Evolutionary conservation across 768 basidiomycete genomes (phyloP).

Genomic region (Dioszegia aurantiaca): DNA sequence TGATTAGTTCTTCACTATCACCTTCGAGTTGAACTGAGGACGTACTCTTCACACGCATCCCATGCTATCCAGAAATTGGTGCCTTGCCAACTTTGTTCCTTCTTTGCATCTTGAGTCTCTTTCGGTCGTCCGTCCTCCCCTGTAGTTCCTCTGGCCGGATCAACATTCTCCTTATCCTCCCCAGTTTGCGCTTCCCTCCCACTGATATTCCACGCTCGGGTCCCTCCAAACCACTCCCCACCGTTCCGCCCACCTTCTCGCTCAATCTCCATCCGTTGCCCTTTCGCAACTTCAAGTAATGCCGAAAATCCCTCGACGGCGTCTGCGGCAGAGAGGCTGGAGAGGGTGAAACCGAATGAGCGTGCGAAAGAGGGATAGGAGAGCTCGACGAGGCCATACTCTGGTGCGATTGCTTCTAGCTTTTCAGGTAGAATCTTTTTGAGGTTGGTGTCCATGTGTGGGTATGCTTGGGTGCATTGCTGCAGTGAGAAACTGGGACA

Average conservation of each 20-base stretch:
- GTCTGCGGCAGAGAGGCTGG: slow-evolving; percentile 86
- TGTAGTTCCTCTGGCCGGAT: slow-evolving; percentile 18
- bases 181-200: slow-evolving; percentile 45
- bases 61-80: slow-evolving; percentile 94
- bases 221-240: slow-evolving; percentile 93
- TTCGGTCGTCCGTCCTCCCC: slow-evolving; percentile 18
- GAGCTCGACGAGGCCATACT: slow-evolving; percentile 90
- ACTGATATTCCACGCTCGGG: slow-evolving; percentile 67
- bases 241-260: slow-evolving; percentile 84
- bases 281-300: slow-evolving; percentile 83
- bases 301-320: slow-evolving; percentile 85
- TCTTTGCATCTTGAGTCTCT: slow-evolving; percentile 42
- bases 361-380: slow-evolving; percentile 91
- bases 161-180: slow-evolving; percentile 41
- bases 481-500: slow-evolving; percentile 77
- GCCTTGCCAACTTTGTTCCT: slow-evolving; percentile 74
- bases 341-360: slow-evolving; percentile 81
- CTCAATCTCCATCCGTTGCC: slow-evolving; percentile 86
- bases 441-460: slow-evolving; percentile 95
- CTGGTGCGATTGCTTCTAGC: slow-evolving; percentile 83
- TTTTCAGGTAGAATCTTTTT: slow-evolving; percentile 76
- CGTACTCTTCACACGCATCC: slow-evolving; percentile 86
- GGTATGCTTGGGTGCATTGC: slow-evolving; percentile 88
- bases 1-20: slow-evolving; percentile 1
- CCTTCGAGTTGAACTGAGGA: too few relatives aligned